Conservation (phyloP, 352 stramenopile genomes). For the Detonula confervacea region DNA sequence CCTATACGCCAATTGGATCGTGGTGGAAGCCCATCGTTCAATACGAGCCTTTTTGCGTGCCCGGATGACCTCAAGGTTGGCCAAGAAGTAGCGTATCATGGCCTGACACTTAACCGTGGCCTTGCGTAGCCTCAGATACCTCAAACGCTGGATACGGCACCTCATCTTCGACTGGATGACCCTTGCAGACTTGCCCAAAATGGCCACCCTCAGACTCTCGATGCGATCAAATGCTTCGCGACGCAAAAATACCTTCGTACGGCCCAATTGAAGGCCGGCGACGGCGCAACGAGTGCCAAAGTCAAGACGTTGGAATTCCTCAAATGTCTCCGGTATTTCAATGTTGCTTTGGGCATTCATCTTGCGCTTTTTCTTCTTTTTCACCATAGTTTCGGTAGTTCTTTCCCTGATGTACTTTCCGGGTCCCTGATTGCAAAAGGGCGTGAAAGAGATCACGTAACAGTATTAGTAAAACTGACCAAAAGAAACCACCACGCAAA, state of each 20-base stretch:
- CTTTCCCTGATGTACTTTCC: slow-evolving; percentile 22
- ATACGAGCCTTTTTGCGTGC: slow-evolving; percentile 37
- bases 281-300: slow-evolving; percentile 81
- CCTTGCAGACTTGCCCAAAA: slow-evolving; percentile 56
- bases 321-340: slow-evolving; percentile 65
- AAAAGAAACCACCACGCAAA: neutral
- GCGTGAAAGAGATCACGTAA: neutral
- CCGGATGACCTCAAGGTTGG: slow-evolving; percentile 56
- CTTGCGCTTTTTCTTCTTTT: slow-evolving; percentile 51
- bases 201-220: slow-evolving; percentile 75
- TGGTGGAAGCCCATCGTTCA: slow-evolving; percentile 52
- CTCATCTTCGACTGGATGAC: slow-evolving; percentile 57
- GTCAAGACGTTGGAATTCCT: slow-evolving; percentile 76
- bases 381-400: neutral
- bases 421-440: neutral
- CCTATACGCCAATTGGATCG: slow-evolving; percentile 57
- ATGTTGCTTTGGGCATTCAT: slow-evolving; percentile 67
- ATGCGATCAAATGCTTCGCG: slow-evolving; percentile 86
- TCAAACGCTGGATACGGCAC: slow-evolving; percentile 28
- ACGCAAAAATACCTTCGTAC: slow-evolving; percentile 87
- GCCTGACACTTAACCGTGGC: slow-evolving; percentile 45
- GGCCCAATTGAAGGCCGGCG: slow-evolving; percentile 87
- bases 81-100: slow-evolving; percentile 60
- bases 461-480: neutral
- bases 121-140: slow-evolving; percentile 40